Percentiles rank a stretch among this genome's conserved stretches.
phyloP scores from a whole-genome alignment of 2,329 filamentous ascomycete species.

The Diaporthe destruens region DNA sequence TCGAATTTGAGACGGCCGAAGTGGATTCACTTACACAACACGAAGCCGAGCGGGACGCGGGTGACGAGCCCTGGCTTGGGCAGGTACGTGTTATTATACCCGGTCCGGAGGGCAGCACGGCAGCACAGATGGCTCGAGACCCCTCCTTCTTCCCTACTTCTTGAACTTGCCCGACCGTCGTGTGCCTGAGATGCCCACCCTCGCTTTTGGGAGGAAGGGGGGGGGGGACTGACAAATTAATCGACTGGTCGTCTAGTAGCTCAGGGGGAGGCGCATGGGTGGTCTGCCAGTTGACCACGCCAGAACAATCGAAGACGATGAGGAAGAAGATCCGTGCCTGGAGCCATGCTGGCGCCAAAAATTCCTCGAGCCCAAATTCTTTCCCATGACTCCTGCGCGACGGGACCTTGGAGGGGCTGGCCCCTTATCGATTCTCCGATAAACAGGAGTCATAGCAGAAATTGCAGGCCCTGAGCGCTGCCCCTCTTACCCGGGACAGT shows the following conservation, averaged over 20 bases:
- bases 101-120: background rate
- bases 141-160: background rate
- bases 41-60: background rate
- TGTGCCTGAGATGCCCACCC: background rate
- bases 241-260: background rate
- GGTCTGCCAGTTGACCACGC: conserved; percentile 13
- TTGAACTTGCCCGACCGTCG: background rate
- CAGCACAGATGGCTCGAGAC: background rate
- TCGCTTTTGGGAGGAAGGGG: background rate
- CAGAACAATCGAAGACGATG: conserved; percentile 14
- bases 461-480: conserved; percentile 24
- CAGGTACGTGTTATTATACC: background rate
- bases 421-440: conserved; percentile 38
- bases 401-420: conserved; percentile 14
- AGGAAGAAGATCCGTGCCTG: conserved; percentile 29
- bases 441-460: conserved; percentile 38
- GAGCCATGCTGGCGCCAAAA: conserved; percentile 24
- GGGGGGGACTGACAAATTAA: background rate
- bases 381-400: conserved; percentile 18
- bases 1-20: conserved; percentile 19
- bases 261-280: background rate
- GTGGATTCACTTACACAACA: conserved; percentile 41
- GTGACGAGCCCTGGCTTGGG: conserved; percentile 22
- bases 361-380: conserved; percentile 21
- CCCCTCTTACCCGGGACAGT: conserved; percentile 38